Evolutionary conservation across 2,329 filamentous ascomycete species (phyloP), one percentile per base, ranked within the genome.

Genomic region (Akanthomyces uredinophilus): DNA sequence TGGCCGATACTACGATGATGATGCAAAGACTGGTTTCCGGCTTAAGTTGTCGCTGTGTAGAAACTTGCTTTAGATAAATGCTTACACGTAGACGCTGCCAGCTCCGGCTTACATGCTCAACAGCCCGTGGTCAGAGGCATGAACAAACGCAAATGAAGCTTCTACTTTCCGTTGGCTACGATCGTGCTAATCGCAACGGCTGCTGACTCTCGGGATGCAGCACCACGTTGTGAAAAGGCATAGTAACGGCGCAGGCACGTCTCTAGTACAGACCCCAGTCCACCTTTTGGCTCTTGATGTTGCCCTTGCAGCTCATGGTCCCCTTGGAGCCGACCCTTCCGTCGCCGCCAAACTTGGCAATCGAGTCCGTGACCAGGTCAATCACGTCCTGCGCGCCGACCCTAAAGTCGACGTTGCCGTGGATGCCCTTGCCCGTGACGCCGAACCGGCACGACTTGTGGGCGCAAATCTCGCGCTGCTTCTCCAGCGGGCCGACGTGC

Each of bases 381-480:
- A 75, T 68, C 44, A 75, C 66, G 61, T 77, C 73, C 67, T 75
- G 72, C 18, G 68, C 72, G 58, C 73, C 70, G 13, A 74, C 65
- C n/a, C 69, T 62, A 63, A 73, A 75, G 27, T 69, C 35, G 29
- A 70, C 63, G 56, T 71, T 70, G 32, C 73, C 74, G 49, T 66
- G 59, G 18, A 55, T 63, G 1, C 59, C 65, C 44, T 63, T 61
- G 4, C 64, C 61, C 64, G 74, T 61, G 32, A 76, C 64, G 46
- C 72, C 74, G 59, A 77, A 75, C 11, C 47, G 55, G 66, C 75
- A 78, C 8, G 37, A 20, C 18, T 71, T 72, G 47, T 55, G 69
- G 43, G 66, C 24, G 24, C 64, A 63, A 27, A 76, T 65, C 65
- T 70, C 60, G 46, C 67, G 69, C 35, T 71, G 70, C 18, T 58